Evolutionary conservation across 305 asterid genomes (phyloP), one percentile per base, ranked within the genome.

Genomic region (Solanum chacoense): DNA sequence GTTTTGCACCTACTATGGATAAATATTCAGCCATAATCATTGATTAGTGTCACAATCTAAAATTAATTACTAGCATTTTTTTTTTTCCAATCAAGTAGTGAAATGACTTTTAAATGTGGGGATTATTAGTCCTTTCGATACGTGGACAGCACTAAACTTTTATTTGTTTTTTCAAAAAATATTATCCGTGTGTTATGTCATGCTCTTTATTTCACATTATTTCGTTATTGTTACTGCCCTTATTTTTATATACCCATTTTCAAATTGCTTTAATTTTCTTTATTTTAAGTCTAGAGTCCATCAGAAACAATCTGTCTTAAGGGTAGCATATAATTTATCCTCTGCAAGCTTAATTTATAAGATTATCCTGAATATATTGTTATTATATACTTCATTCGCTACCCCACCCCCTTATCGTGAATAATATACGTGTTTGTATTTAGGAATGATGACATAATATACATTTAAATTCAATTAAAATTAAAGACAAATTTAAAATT

Each of bases 291-390:
- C 4, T 3, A 7, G 4, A 2, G 24, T 55, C 10, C 9, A 55
- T 59, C 69, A 8, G 3, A 59, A 20, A 59, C 4, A 59, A 59
- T 20, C 0, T 18, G 0, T 3, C 1, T 59, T 59, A 20, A 16
- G 5, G 2, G 1, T 0, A 7, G 1, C 11, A 40, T 40, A 40
- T 3, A 11, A 4, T 40, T 40, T 40, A 4, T 9, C 1, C n/a
- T 18, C 2, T 0, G 2, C 2, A 55, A 1, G 3, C 9, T 0
- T 0, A 1, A 18, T 7, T 55, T 55, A 16, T 55, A 16, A 18
- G 9, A 55, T 18, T 55, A 1, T 7, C 0, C 1, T 55, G 4
- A 18, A 18, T 55, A 55, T 16, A 55, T 55, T 18, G 2, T 55
- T 55, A 3, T 55, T 7, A 2, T 6, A 6, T 16, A 50, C 18